Conservation (phyloP, 2,329 filamentous ascomycete genomes). For the Neonectria neomacrospora region DNA sequence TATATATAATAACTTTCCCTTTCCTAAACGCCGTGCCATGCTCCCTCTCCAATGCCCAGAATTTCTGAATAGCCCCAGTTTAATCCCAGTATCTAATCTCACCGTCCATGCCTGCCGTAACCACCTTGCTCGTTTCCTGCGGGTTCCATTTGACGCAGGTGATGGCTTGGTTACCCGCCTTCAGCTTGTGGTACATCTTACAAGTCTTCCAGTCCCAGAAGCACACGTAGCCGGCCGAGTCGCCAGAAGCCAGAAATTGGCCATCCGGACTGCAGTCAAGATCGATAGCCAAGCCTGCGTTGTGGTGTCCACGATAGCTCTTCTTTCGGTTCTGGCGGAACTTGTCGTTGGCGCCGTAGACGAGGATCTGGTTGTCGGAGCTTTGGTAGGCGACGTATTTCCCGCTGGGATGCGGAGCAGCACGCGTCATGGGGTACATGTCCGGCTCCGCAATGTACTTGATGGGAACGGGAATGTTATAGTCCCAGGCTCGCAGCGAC, state of each 20-base stretch:
- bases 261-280: conserved; percentile 90
- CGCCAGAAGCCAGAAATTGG: conserved; percentile 88
- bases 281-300: conserved; percentile 92
- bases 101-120: conserved; percentile 89
- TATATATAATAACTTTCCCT: conserved; percentile 27
- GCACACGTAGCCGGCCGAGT: conserved; percentile 88
- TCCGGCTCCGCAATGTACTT: conserved; percentile 98
- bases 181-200: conserved; percentile 98
- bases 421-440: conserved; percentile 95
- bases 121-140: conserved; percentile 95
- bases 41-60: conserved; percentile 19
- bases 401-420: conserved; percentile 84
- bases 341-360: conserved; percentile 93
- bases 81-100: conserved; percentile 95
- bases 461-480: conserved; percentile 97
- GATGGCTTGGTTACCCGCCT: conserved; percentile 82
- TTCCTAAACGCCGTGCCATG: conserved; percentile 43
- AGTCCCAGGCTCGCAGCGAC: conserved; percentile 96
- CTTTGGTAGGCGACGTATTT: conserved; percentile 96
- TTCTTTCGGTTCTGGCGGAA: conserved; percentile 99
- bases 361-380: conserved; percentile 95
- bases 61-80: conserved; percentile 13
- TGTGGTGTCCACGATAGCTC: conserved; percentile 94
- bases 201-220: conserved; percentile 99
- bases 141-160: conserved; percentile 96